A percentile compares a stretch with the other conserved stretches of the same genome.
phyloP scores from a whole-genome alignment of 2,329 filamentous ascomycete genomes.

The Ceratocystis smalleyi region DNA sequence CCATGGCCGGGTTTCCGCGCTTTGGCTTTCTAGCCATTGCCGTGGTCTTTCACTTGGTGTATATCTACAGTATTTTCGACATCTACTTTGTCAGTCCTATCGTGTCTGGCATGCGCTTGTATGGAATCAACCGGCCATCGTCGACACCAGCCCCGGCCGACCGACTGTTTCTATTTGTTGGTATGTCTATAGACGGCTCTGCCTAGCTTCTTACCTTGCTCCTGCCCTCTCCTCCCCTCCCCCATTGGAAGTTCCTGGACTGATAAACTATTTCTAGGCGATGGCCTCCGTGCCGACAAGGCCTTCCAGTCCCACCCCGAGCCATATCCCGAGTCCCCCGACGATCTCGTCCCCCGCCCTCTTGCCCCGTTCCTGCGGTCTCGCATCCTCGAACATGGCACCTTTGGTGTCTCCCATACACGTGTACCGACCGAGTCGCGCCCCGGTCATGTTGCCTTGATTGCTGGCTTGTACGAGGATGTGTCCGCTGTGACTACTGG shows the following conservation, averaged over 20 bases:
- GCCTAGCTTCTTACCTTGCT: background rate
- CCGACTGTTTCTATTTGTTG: slow-evolving; percentile 83
- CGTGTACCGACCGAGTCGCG: slow-evolving; percentile 92
- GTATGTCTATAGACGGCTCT: slow-evolving; percentile 30
- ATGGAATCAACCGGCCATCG: slow-evolving; percentile 47
- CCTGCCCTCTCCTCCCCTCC: background rate
- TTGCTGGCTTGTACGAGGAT: slow-evolving; percentile 93
- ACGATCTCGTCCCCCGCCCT: slow-evolving; percentile 56
- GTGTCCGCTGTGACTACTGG: slow-evolving; percentile 93
- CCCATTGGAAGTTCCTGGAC: background rate
- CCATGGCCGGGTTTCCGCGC: slow-evolving; percentile 31
- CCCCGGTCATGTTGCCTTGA: slow-evolving; percentile 89
- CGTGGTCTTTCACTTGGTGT: slow-evolving; percentile 81
- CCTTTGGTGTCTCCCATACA: slow-evolving; percentile 94
- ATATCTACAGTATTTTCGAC: slow-evolving; percentile 92
- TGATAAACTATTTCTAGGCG: slow-evolving; percentile 35
- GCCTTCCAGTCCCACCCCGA: slow-evolving; percentile 88
- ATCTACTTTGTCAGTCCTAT: slow-evolving; percentile 98
- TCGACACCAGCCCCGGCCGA: slow-evolving; percentile 61
- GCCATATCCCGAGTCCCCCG: slow-evolving; percentile 53
- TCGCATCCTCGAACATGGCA: slow-evolving; percentile 72
- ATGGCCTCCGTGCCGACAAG: slow-evolving; percentile 93
- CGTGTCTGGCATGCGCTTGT: slow-evolving; percentile 83
- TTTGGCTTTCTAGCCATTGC: slow-evolving; percentile 77
- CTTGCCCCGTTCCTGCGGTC: slow-evolving; percentile 86